These are phyloP conservation scores for Syzygium grande DNA, from an alignment of 345 rosid genomes.

Conservation along the genomic window DNA sequence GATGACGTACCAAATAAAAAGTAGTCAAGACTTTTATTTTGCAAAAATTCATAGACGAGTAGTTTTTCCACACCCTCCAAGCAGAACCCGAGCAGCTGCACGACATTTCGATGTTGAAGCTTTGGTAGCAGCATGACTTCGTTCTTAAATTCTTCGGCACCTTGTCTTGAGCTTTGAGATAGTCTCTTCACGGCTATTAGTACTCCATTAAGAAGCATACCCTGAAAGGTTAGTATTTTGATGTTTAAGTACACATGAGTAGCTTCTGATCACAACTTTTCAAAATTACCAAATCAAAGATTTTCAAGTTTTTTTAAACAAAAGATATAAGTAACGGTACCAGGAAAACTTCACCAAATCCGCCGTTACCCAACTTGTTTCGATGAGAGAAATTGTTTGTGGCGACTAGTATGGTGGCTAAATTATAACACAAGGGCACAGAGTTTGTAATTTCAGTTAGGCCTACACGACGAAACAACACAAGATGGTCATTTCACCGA, in stretches of 20 bases:
- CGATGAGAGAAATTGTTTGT: not conserved
- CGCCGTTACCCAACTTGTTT: not conserved
- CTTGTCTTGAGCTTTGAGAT: constrained; percentile 26
- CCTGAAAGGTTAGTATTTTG: constrained; percentile 9
- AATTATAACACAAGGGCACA: not conserved
- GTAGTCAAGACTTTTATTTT: not conserved
- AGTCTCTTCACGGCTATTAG: constrained; percentile 42
- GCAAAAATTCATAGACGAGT: not conserved
- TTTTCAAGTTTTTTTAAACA: not conserved
- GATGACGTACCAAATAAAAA: not conserved
- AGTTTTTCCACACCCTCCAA: not conserved
- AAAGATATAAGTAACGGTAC: not conserved
- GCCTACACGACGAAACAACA: not conserved
- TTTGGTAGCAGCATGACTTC: not conserved
- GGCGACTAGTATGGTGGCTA: not conserved
- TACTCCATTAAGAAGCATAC: constrained; percentile 19
- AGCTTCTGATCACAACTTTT: not conserved
- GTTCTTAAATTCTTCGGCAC: not conserved
- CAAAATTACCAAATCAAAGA: not conserved
- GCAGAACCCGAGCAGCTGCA: not conserved
- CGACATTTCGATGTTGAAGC: not conserved
- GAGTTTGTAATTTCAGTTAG: not conserved
- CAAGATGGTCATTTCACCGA: not conserved
- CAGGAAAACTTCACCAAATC: not conserved
- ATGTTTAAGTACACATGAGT: not conserved